phyloP scores from a whole-genome alignment of 2,329 filamentous ascomycete species.

The Beauveria scarabaeidicola region DNA sequence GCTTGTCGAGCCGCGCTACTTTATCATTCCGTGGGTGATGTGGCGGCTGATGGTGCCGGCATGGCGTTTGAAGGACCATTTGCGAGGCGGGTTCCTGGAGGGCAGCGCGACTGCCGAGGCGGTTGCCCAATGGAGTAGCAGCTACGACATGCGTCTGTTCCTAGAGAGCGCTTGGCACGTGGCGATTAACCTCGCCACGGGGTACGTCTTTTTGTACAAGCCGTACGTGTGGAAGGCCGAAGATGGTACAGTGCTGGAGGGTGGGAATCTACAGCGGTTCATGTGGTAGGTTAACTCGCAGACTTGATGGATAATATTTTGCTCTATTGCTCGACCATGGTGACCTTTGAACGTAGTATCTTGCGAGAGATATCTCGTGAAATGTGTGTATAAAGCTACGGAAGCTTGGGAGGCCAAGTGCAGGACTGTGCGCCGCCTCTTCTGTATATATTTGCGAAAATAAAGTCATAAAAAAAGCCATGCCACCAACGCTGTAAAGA shows the following conservation, averaged over 20 bases:
- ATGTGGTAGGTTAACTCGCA: conserved; percentile 54
- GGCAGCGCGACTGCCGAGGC: neutral
- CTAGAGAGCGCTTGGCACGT: conserved; percentile 64
- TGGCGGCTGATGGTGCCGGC: conserved; percentile 75
- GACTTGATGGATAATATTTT: neutral
- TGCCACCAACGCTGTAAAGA: conserved; percentile 1
- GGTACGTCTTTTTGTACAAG: conserved; percentile 61
- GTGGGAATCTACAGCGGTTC: conserved; percentile 60
- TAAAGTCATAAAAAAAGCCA: neutral
- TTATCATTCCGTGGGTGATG: conserved; percentile 89
- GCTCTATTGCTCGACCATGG: neutral
- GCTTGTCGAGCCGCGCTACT: conserved; percentile 90
- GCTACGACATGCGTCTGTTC: conserved; percentile 38
- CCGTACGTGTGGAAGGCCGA: conserved; percentile 58
- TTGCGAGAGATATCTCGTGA: neutral
- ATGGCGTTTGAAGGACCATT: conserved; percentile 20
- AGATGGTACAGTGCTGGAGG: conserved; percentile 43
- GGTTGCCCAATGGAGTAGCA: conserved; percentile 4
- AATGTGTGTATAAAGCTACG: neutral
- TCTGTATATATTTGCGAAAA: conserved; percentile 1
- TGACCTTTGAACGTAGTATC: neutral
- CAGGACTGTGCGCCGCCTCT: neutral
- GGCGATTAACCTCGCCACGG: conserved; percentile 54
- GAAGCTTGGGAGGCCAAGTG: neutral
- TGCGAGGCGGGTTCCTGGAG: neutral